These are phyloP conservation scores for Protomyces pachydermus DNA, from an alignment of 1,139 yeast species.

Conservation along the genomic window DNA sequence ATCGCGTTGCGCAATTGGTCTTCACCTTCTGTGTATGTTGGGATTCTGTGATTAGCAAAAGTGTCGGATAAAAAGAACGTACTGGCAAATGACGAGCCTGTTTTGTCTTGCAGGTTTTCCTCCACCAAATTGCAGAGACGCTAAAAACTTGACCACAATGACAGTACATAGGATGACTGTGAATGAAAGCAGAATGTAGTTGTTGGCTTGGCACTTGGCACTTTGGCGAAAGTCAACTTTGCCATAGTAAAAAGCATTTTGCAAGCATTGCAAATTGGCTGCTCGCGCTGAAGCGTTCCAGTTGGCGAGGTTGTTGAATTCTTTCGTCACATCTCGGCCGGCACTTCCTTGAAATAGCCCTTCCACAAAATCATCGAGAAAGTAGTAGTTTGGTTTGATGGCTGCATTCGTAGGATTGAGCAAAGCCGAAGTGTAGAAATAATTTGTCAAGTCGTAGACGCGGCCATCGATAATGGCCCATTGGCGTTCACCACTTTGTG, in stretches of 20 bases:
- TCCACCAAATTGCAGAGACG: constrained; percentile 42
- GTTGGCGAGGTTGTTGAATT: constrained; percentile 35
- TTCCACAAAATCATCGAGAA: constrained; percentile 38
- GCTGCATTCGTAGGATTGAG: constrained; percentile 27
- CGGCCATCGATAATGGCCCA: constrained; percentile 39
- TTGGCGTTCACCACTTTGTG: constrained; percentile 34
- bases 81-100: constrained; percentile 44
- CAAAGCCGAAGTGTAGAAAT: constrained; percentile 37
- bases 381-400: constrained; percentile 34
- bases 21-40: constrained; percentile 46
- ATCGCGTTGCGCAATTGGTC: constrained; percentile 44
- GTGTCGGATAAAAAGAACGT: background rate
- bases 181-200: constrained; percentile 43
- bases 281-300: constrained; percentile 35
- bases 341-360: constrained; percentile 39
- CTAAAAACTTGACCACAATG: constrained; percentile 41
- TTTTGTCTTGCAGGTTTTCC: constrained; percentile 42
- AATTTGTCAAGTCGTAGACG: constrained; percentile 42
- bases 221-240: constrained; percentile 43
- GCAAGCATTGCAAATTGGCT: constrained; percentile 40
- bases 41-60: constrained; percentile 33
- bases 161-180: constrained; percentile 42
- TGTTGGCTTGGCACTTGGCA: constrained; percentile 42
- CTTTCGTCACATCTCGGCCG: constrained; percentile 41
- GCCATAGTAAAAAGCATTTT: constrained; percentile 43